Evolutionary conservation across 306 rosid species (phyloP).

Genomic region (Mimosa bimucronata): DNA sequence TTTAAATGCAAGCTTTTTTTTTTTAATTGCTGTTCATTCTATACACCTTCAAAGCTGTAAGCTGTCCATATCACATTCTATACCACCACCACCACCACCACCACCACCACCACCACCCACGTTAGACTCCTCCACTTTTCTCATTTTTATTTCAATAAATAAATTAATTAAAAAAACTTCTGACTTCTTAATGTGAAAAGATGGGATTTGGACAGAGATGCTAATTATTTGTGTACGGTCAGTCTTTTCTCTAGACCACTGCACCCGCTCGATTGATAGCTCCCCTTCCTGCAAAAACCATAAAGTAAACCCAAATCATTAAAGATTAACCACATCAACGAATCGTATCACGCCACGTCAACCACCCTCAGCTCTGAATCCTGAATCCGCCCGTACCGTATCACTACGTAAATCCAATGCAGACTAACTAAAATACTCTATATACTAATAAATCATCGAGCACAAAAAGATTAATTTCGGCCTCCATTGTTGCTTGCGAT

Average conservation of each 20-base stretch:
- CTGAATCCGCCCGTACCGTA: slow-evolving; percentile 12
- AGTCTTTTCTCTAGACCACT: background rate
- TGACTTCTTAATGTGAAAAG: slow-evolving; percentile 20
- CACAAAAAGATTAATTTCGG: slow-evolving; percentile 65
- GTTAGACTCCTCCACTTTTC: background rate
- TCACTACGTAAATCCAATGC: background rate
- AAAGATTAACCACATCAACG: background rate
- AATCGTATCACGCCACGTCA: background rate
- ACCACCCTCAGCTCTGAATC: background rate
- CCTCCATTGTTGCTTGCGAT: slow-evolving; percentile 58
- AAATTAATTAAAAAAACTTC: background rate
- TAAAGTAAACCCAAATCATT: background rate
- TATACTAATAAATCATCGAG: slow-evolving; percentile 38
- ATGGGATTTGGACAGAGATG: slow-evolving; percentile 3
- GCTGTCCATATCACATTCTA: background rate
- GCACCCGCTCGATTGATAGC: background rate
- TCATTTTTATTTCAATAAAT: background rate
- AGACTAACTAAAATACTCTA: background rate
- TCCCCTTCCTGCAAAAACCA: background rate
- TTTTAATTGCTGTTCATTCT: background rate
- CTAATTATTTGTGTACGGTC: slow-evolving; percentile 10
- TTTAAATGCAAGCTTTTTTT: background rate
- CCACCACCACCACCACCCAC: background rate
- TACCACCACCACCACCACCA: background rate
- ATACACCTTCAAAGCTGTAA: background rate